Percentiles rank a stretch among this genome's conserved stretches.
Evolutionary conservation across 768 basidiomycete genomes (phyloP).

Genomic region (Podaxis sp.): DNA sequence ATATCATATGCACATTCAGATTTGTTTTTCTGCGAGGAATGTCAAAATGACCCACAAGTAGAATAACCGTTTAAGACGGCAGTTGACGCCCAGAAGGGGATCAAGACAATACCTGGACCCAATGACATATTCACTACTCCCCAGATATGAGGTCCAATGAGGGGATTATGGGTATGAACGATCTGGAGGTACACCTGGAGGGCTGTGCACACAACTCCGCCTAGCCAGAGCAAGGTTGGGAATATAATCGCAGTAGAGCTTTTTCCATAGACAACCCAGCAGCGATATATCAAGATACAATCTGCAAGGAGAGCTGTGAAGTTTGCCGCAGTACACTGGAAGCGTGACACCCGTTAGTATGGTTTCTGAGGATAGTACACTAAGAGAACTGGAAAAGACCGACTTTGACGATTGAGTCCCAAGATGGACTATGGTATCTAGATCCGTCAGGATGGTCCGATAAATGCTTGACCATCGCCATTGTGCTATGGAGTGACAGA

Average conservation of each 20-base stretch:
- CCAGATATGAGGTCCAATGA: conserved; percentile 5
- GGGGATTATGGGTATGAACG: background rate
- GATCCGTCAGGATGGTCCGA: background rate
- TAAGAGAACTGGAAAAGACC: background rate
- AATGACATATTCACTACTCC: conserved; percentile 7
- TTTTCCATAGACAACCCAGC: conserved; percentile 7
- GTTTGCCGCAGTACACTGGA: background rate
- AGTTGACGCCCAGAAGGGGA: conserved; percentile 13
- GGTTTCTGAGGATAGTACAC: background rate
- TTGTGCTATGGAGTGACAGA: background rate
- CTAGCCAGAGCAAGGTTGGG: conserved; percentile 12
- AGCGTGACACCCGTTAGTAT: background rate
- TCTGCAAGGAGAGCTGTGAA: background rate
- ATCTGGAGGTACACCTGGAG: conserved; percentile 8
- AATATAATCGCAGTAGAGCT: background rate
- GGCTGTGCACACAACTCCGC: conserved; percentile 4
- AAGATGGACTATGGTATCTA: background rate
- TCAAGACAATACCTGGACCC: conserved; percentile 12
- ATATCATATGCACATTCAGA: background rate
- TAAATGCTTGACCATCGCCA: background rate
- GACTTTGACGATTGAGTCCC: conserved; percentile 1
- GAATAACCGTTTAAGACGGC: conserved; percentile 12
- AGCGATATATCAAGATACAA: conserved; percentile 10
- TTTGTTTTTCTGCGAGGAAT: background rate
- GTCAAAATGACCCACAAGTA: background rate